Percentiles rank a stretch among this genome's conserved stretches.
phyloP scores from a whole-genome alignment of 2,329 filamentous ascomycete genomes.

The Rhinocladiella similis region DNA sequence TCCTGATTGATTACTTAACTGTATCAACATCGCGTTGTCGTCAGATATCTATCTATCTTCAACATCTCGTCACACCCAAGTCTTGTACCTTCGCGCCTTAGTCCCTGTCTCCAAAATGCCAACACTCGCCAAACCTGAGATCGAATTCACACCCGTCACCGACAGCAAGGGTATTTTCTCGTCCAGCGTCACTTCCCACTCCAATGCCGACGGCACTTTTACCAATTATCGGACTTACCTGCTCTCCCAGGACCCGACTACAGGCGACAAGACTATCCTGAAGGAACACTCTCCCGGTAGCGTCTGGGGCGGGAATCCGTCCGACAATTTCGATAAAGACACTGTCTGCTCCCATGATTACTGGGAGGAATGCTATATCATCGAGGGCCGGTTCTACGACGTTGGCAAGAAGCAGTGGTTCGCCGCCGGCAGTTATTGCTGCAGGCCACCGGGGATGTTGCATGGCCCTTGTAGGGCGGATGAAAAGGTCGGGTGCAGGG shows the following conservation, averaged over 20 bases:
- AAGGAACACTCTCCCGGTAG: slow-evolving; percentile 9
- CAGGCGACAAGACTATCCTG: slow-evolving; percentile 4
- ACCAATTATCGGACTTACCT: slow-evolving; percentile 5
- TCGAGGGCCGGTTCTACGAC: slow-evolving; percentile 5
- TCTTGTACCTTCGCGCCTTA: not conserved
- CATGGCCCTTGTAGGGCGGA: slow-evolving; percentile 7
- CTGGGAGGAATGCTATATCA: slow-evolving; percentile 11
- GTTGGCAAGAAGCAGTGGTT: slow-evolving; percentile 11
- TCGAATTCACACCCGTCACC: slow-evolving; percentile 2
- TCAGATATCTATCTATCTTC: no score
- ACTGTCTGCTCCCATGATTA: slow-evolving; percentile 9
- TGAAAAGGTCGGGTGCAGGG: slow-evolving; percentile 2
- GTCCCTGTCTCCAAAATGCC: not conserved
- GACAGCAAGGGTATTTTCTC: slow-evolving; percentile 4
- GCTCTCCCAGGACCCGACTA: slow-evolving; percentile 3
- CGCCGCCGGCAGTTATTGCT: slow-evolving; percentile 6
- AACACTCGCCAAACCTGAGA: slow-evolving; percentile 3
- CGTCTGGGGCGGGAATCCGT: slow-evolving; percentile 2
- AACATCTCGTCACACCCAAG: no score
- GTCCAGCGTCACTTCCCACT: slow-evolving; percentile 1
- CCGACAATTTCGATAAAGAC: slow-evolving; percentile 9
- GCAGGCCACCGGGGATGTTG: slow-evolving; percentile 9
- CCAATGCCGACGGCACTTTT: slow-evolving; percentile 1
- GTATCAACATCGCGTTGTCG: no score
- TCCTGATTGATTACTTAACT: no score